Evolutionary conservation across 2,329 filamentous ascomycete genomes (phyloP), one percentile per base, ranked within the genome.

Genomic region (Pleomassaria siparia): DNA sequence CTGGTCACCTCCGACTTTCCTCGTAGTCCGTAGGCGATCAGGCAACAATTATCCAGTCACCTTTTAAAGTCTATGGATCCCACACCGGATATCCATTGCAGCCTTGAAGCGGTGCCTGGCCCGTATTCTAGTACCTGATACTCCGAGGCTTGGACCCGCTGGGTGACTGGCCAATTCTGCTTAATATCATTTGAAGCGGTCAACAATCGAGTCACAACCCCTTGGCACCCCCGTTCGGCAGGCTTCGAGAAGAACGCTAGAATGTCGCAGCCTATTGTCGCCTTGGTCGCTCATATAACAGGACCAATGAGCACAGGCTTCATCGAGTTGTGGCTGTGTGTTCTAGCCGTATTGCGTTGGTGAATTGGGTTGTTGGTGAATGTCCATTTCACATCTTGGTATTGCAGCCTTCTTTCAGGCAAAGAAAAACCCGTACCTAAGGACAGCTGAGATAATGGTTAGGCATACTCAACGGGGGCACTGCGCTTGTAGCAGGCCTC

Each of bases 321-420:
- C 44, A 43, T 49, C 52, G 18, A 30, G 28, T 43, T 46, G 60
- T 55, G 64, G 64, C 64, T 59, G 56, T 63, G 64, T 52, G 47
- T 28, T 36, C 42, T 49, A 35, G 44, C 54, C 49, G 51, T 43
- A 48, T 49, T 49, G 46, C 29, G 43, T 43, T 46, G 44, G 48
- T 47, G 36, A 36, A 45, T 45, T 53, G 56, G 42, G 53, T 46
- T 54, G 50, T 46, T 46, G 50, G 49, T 44, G 36, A 49, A 55
- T 55, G 50, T 48, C 43, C 40, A 46, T 52, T 49, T 33, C 40
- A 51, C 36, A 22, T 21, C 50, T 52, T 51, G 56, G 60, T 58
- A 59, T 66, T 60, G 64, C 58, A 52, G 60, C 64, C 59, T 59
- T 44, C 51, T 59, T 61, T 45, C 54, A 67, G 66, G 64, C 64